Evolutionary conservation across 805 yeast genomes (phyloP).

Genomic region (Yamadazyma paraphyllophila): DNA sequence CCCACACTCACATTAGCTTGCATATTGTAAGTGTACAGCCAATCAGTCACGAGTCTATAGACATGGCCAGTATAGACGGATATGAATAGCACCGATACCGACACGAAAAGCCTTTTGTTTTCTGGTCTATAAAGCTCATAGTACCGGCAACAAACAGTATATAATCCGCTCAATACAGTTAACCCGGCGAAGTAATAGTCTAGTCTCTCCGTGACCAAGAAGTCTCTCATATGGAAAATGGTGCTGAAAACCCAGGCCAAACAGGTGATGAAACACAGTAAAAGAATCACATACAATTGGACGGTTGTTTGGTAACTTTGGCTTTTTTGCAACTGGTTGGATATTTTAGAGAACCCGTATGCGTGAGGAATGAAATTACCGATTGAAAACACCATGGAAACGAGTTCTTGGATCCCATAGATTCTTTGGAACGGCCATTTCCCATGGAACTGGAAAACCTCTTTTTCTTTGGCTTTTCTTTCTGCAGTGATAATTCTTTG

Average conservation of each 20-base stretch:
- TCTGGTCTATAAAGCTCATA: constrained; percentile 52
- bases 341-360: constrained; percentile 39
- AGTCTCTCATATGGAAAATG: constrained; percentile 85
- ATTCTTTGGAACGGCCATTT: constrained; percentile 92
- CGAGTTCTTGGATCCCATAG: constrained; percentile 81
- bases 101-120: constrained; percentile 20
- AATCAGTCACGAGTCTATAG: constrained; percentile 59
- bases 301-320: constrained; percentile 1
- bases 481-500: constrained; percentile 70
- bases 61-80: constrained; percentile 64
- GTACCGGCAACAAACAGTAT: constrained; percentile 60
- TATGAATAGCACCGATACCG: constrained; percentile 42
- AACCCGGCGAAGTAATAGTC: constrained; percentile 94
- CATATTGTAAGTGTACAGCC: constrained; percentile 96
- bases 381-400: constrained; percentile 75
- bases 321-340: constrained; percentile 8
- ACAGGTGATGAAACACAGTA: constrained; percentile 9
- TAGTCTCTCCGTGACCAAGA: constrained; percentile 71
- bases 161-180: constrained; percentile 78
- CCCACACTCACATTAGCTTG: constrained; percentile 81
- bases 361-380: constrained; percentile 49
- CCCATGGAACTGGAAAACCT: constrained; percentile 86
- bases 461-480: constrained; percentile 47
- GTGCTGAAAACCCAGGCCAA: constrained; percentile 87
- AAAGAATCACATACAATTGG: constrained; percentile 7